Evolutionary conservation across 305 asterid species (phyloP).

Genomic region (Solanum hybrid): DNA sequence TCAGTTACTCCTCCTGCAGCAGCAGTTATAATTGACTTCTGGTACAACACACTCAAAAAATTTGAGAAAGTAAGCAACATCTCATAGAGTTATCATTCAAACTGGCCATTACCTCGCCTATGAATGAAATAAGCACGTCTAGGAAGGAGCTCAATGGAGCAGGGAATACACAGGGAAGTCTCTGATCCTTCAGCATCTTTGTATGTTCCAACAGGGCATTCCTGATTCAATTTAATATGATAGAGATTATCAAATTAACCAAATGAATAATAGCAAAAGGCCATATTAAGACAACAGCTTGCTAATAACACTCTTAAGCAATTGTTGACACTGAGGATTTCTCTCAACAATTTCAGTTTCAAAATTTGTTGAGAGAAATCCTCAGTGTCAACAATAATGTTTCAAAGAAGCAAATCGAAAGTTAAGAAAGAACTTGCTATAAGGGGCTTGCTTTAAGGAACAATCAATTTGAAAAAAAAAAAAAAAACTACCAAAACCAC

Average conservation of each 20-base stretch:
- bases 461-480: neutral
- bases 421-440: neutral
- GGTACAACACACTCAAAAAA: neutral
- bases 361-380: neutral
- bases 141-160: constrained; percentile 71
- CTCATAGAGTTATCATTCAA: neutral
- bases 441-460: neutral
- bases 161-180: constrained; percentile 60
- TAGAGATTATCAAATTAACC: neutral
- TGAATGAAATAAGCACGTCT: constrained; percentile 73
- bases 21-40: constrained; percentile 15
- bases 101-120: constrained; percentile 60
- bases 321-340: neutral
- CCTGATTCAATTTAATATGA: constrained; percentile 29
- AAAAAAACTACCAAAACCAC: neutral
- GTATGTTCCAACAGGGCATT: constrained; percentile 88
- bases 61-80: neutral
- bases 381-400: neutral
- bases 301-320: neutral
- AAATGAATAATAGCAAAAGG: neutral
- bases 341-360: too few relatives aligned
- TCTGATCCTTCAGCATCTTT: constrained; percentile 85
- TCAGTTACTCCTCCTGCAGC: constrained; percentile 87
- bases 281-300: neutral
- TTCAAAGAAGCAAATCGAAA: neutral